Evolutionary conservation across 2,329 filamentous ascomycete species (phyloP), one percentile per base, ranked within the genome.

Genomic region (Cytospora schulzeri): DNA sequence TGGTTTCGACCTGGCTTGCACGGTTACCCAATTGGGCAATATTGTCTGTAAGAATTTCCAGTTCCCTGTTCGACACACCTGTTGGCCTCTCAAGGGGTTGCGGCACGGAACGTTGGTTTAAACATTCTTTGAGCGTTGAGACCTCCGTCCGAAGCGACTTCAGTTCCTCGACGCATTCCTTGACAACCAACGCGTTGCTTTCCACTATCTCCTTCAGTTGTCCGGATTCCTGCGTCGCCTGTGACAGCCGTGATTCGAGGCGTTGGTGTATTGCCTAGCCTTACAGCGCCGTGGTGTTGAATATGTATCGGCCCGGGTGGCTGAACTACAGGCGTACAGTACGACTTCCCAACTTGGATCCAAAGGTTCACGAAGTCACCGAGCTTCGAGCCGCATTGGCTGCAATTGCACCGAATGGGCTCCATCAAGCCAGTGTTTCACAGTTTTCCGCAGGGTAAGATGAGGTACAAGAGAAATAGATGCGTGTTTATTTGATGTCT

Each of bases 271-370:
- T 48, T n/a, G 45, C n/a, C 45, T 9, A 48, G 45, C n/a, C 45
- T 48, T 24, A n/a, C 45, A 24, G 4, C 45, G 45, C n/a, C 45
- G n/a, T 24, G 11, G 11, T 14, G n/a, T 24, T 48, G n/a, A 11
- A 48, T 48, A 3, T 70, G 65, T 4, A 73, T 66, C 14, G 66
- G 64, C 50, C 69, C 62, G 3, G 69, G 68, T 4, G 71, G 50
- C 26, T 71, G 65, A 6, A 76, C 64, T 14, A 75, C 69, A 5
- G 77, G 78, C n/a, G 75, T 77, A 60, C 77, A 73, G 64, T 79
- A 78, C 26, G 72, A 74, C 55, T 76, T 77, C 51, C 76, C 77
- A 35, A 81, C 73, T 66, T 78, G 73, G 2, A 69, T 75, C 78
- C 78, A 81, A 8, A 75, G 51, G 48, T 81, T 80, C 62, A 70